Conservation (phyloP, 352 stramenopile genomes). For the Phytophthora pinifolia region DNA sequence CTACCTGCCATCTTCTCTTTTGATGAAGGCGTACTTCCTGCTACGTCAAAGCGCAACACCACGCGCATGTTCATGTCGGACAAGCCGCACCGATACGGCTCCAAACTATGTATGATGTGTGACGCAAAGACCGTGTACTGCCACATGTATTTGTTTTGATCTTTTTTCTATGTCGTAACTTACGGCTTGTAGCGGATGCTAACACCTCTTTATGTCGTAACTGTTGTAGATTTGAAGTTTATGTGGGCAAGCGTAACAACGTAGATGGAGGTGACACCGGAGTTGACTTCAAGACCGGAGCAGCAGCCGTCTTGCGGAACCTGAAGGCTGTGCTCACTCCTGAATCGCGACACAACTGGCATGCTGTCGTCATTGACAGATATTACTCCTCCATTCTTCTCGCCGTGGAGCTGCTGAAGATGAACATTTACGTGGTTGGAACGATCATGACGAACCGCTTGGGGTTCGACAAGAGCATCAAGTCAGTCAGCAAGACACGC, state of each 20-base stretch:
- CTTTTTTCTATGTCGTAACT: conserved; percentile 9
- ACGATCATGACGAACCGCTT: no score
- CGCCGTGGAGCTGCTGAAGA: no score
- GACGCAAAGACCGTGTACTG: conserved; percentile 17
- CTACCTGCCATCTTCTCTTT: conserved; percentile 19
- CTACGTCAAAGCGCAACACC: conserved; percentile 31
- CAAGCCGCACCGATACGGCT: conserved; percentile 33
- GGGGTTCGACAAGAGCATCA: no score
- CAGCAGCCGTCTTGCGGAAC: conserved; percentile 1
- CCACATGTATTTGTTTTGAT: conserved; percentile 1
- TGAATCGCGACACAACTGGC: not conserved
- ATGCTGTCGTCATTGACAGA: not conserved
- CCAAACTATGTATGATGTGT: conserved; percentile 39
- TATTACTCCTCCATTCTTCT: no score
- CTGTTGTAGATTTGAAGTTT: conserved; percentile 18
- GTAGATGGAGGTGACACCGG: not conserved
- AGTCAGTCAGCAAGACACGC: no score
- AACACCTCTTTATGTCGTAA: conserved; percentile 6
- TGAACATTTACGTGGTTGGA: no score
- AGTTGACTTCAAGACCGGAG: not conserved
- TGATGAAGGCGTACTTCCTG: conserved; percentile 30
- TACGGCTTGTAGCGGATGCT: conserved; percentile 9
- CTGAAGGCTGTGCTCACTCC: not conserved
- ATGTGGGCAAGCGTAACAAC: conserved; percentile 7
- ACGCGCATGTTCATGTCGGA: conserved; percentile 37